Evolutionary conservation across 805 yeast genomes (phyloP), one percentile per base, ranked within the genome.

Genomic region (Candida anglica): DNA sequence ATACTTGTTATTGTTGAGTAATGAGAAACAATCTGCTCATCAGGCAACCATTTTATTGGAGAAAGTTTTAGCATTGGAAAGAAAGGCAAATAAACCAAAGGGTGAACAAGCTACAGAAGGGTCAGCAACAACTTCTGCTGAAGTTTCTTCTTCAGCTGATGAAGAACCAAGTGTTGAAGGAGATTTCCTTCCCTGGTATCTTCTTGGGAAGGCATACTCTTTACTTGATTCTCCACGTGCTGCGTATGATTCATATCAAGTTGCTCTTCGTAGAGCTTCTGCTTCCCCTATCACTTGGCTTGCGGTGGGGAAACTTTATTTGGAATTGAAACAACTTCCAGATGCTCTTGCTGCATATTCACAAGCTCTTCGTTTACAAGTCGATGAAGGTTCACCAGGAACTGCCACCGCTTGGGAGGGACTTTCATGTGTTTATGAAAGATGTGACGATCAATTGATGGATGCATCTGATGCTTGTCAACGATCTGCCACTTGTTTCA

Each of bases 271-370:
- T 41, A 66, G 74, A 28, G 76, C 78, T 0, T 69, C 77, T 14
- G 54, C 59, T 11, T 67, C 71, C 10, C 77, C 84, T n/a, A 58
- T 77, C 32, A 73, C 81, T 3, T 80, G 86, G 88, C 56, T 80
- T 21, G 77, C 81, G 0, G 77, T 79, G 19, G 88, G 85, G 3
- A 67, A 75, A 9, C 58, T 81, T 31, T 79, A 79, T 46, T 53
- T 80, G 36, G 69, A 69, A 40, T 58, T 78, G 42, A 74, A 73
- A 29, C 86, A 80, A 52, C 51, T 80, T 16, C 73, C 78, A 3
- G 86, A 80, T 47, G 79, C 86, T 0, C 58, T 80, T 32, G 77
- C 80, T 5, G 85, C 86, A 2, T 80, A 76, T 47, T 73, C 83
- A 0, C 83, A 79, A 49, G 85, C 83, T 2, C 67, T 79, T 14